These are phyloP conservation scores for Podospora pseudopauciseta DNA, from an alignment of 495 filamentous ascomycete species.

Conservation along the genomic window DNA sequence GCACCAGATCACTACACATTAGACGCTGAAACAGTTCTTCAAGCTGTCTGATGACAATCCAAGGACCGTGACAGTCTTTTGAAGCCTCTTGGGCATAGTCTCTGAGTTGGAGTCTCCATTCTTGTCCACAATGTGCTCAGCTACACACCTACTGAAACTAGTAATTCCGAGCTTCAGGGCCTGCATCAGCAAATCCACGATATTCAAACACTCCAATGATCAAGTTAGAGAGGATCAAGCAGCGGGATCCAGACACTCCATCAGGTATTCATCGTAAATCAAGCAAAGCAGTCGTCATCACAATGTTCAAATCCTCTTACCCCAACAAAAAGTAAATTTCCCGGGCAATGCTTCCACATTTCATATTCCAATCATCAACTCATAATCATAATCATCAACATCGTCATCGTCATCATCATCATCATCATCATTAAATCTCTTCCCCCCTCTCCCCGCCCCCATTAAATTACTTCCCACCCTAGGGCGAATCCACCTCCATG, in stretches of 20 bases:
- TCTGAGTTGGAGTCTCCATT: too few species aligned
- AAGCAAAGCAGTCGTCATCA: not conserved
- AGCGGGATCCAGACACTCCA: not conserved
- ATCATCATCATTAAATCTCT: not conserved
- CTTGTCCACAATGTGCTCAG: too few species aligned
- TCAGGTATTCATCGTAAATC: not conserved
- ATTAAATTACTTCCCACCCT: not conserved
- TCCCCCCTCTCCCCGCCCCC: too few species aligned
- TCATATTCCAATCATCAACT: not conserved
- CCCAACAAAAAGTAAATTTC: not conserved
- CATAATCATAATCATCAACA: slow-evolving; percentile 6
- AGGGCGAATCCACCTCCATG: slow-evolving; percentile 47
- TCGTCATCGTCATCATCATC: slow-evolving; percentile 10
- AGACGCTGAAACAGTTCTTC: too few species aligned
- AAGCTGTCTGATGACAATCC: too few species aligned
- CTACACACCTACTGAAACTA: too few species aligned
- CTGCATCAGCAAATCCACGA: too few species aligned
- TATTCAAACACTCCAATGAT: not conserved
- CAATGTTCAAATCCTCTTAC: not conserved
- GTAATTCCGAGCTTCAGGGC: too few species aligned
- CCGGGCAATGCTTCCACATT: not conserved
- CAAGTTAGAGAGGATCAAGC: too few species aligned
- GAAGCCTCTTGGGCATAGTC: too few species aligned
- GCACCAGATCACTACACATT: too few species aligned
- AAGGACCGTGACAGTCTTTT: too few species aligned